Percentiles rank a stretch among this genome's conserved stretches.
Evolutionary conservation across 805 yeast genomes (phyloP).

Genomic region (Sugiyamaella mastotermitis): DNA sequence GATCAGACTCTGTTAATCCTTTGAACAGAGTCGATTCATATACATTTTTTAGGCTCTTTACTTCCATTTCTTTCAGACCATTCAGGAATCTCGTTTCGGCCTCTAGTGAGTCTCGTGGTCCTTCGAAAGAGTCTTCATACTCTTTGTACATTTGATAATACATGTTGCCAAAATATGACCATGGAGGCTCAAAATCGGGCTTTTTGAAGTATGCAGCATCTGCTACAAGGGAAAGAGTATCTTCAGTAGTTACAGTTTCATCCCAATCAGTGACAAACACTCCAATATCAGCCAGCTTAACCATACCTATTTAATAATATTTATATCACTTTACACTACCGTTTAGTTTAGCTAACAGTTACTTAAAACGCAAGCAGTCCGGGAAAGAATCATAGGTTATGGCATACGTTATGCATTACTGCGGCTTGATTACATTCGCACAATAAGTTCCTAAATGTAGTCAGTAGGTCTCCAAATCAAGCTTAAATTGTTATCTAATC

Average conservation of each 20-base stretch:
- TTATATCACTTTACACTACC: too few species aligned
- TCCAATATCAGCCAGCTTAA: conserved; percentile 9
- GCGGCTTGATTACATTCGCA: too few species aligned
- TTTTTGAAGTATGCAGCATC: conserved; percentile 39
- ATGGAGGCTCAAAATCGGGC: conserved; percentile 34
- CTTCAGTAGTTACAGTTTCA: conserved; percentile 52
- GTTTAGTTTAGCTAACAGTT: too few species aligned
- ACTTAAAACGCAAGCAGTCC: too few species aligned
- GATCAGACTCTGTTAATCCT: conserved; percentile 32
- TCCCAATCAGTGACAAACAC: conserved; percentile 56
- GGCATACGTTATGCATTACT: too few species aligned
- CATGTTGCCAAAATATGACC: conserved; percentile 39
- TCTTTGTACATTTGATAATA: conserved; percentile 36
- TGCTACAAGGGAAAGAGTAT: conserved; percentile 50
- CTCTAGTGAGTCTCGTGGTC: conserved; percentile 30
- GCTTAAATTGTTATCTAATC: too few species aligned
- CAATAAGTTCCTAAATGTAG: too few species aligned
- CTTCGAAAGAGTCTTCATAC: conserved; percentile 29
- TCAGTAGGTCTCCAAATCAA: too few species aligned
- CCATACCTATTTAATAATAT: too few species aligned
- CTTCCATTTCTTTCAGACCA: conserved; percentile 42
- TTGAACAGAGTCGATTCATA: conserved; percentile 36
- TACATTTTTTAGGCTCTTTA: conserved; percentile 42
- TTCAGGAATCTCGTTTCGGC: conserved; percentile 43
- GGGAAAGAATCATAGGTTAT: too few species aligned